These are phyloP conservation scores for Sideroxylon spinosum DNA, from an alignment of 179 eudicot species.

Conservation along the genomic window DNA sequence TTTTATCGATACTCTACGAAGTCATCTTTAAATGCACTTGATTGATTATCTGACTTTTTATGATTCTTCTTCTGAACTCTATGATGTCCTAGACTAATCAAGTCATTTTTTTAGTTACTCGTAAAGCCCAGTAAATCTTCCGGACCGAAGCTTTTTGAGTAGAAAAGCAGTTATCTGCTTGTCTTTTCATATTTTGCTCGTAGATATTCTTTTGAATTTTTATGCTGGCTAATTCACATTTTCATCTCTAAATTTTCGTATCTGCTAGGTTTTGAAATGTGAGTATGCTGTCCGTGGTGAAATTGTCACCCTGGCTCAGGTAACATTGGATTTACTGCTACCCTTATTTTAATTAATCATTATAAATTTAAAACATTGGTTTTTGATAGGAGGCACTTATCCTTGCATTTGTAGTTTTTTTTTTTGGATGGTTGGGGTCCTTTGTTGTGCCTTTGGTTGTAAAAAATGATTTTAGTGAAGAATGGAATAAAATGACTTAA, in stretches of 20 bases:
- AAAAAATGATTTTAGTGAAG: neutral
- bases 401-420: neutral
- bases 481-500: neutral
- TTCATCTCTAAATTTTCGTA: neutral
- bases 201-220: neutral
- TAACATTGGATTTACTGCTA: constrained; percentile 12
- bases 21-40: too few relatives aligned
- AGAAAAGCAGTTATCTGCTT: neutral
- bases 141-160: neutral
- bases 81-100: neutral
- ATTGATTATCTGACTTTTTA: too few relatives aligned
- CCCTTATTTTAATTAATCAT: neutral
- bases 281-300: constrained; percentile 98
- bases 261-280: constrained; percentile 66
- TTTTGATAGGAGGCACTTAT: neutral
- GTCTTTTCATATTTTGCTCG: neutral
- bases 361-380: neutral
- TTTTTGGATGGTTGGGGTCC: too few relatives aligned
- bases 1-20: too few relatives aligned
- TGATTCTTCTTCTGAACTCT: too few relatives aligned
- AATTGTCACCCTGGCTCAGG: constrained; percentile 81
- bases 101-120: neutral
- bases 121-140: neutral
- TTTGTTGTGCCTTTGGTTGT: too few relatives aligned
- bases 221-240: neutral